A percentile compares a stretch with the other conserved stretches of the same genome.
These are phyloP conservation scores for Chaetomium strumarium DNA, from an alignment of 2,329 filamentous ascomycete genomes.

Conservation along the genomic window DNA sequence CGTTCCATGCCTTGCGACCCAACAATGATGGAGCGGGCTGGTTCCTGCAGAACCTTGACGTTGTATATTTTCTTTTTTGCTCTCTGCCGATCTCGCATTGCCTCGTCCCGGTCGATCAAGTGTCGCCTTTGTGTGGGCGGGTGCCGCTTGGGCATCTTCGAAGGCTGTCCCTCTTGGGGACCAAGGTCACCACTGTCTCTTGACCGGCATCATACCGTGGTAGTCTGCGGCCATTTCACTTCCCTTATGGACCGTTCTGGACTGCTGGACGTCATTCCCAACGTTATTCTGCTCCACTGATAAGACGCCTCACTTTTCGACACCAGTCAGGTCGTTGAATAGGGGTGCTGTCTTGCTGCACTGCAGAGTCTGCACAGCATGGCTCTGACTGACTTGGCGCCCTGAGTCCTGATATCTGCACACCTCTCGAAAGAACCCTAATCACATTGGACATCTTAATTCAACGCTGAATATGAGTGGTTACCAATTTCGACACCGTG, in stretches of 20 bases:
- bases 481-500: slow-evolving; percentile 4
- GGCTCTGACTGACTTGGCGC: not conserved
- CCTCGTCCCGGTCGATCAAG: not conserved
- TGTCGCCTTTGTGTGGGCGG: slow-evolving; percentile 1
- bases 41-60: slow-evolving; percentile 10
- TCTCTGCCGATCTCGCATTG: slow-evolving; percentile 1
- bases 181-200: too few relatives aligned
- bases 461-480: not conserved
- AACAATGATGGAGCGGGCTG: slow-evolving; percentile 1
- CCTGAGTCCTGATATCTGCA: not conserved
- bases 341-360: not conserved
- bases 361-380: slow-evolving; percentile 2
- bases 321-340: not conserved
- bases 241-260: not conserved
- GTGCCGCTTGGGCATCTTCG: not conserved
- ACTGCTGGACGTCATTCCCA: too few relatives aligned
- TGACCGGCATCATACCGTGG: too few relatives aligned
- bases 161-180: too few relatives aligned
- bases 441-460: not conserved
- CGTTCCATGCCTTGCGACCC: slow-evolving; percentile 6
- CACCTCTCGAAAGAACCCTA: not conserved
- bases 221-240: not conserved
- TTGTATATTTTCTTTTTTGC: not conserved
- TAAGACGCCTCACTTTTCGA: not conserved
- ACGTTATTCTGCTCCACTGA: too few relatives aligned